Evolutionary conservation across 129 eudicot genomes (phyloP).

Genomic region (Dittrichia graveolens): DNA sequence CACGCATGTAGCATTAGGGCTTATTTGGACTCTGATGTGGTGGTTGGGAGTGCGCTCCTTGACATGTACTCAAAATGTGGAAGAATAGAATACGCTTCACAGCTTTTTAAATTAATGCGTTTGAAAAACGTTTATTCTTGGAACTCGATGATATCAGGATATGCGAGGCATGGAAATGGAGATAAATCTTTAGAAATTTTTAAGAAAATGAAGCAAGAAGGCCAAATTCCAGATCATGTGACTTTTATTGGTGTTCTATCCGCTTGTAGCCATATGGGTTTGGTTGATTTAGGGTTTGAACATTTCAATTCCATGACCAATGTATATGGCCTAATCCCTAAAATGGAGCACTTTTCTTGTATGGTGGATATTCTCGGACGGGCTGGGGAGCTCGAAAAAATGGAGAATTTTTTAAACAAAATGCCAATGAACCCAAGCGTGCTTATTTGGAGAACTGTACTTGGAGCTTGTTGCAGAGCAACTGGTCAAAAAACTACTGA

Average conservation of each 20-base stretch:
- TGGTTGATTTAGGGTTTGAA: conserved; percentile 63
- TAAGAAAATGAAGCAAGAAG: conserved; percentile 53
- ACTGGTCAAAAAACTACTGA: conserved; percentile 40
- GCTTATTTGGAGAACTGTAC: conserved; percentile 85
- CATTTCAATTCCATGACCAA: conserved; percentile 79
- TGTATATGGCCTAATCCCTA: conserved; percentile 57
- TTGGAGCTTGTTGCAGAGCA: conserved; percentile 75
- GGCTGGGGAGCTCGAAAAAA: conserved; percentile 74
- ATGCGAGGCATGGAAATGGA: conserved; percentile 87
- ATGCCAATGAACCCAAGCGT: conserved; percentile 81
- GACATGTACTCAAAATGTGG: conserved; percentile 97
- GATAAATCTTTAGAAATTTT: conserved; percentile 61
- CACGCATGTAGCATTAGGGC: conserved; percentile 83
- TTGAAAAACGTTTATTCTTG: conserved; percentile 69
- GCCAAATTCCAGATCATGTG: conserved; percentile 79
- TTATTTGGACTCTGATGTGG: conserved; percentile 73
- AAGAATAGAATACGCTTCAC: conserved; percentile 79
- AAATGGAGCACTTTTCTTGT: conserved; percentile 88
- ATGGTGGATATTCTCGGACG: conserved; percentile 93
- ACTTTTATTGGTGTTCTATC: conserved; percentile 84
- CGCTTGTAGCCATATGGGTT: conserved; percentile 94
- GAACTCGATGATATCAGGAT: conserved; percentile 96
- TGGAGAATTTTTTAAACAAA: conserved; percentile 63
- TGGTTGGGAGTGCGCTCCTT: conserved; percentile 82
- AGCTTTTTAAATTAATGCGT: conserved; percentile 64